A percentile compares a stretch with the other conserved stretches of the same genome.
Conservation (phyloP, 73 alveolate genomes). For the Tetrahymena malaccensis region DNA sequence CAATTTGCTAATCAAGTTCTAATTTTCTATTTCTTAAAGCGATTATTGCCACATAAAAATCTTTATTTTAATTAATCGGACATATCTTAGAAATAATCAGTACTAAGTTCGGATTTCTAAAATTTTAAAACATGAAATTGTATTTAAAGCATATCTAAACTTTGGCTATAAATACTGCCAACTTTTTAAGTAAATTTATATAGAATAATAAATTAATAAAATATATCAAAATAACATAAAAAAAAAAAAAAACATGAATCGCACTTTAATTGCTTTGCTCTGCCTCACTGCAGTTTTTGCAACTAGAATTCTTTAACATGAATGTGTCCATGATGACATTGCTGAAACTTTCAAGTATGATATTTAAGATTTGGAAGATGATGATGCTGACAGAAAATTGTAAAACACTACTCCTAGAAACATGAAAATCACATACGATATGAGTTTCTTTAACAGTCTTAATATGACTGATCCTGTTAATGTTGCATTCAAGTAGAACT, state of each 20-base stretch:
- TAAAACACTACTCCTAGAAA: neutral
- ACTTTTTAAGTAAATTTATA: too few species aligned
- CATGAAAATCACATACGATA: neutral
- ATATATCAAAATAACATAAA: neutral
- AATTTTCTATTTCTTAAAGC: neutral
- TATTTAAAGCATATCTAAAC: neutral
- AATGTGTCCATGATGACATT: neutral
- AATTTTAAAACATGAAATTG: neutral
- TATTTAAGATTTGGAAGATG: neutral
- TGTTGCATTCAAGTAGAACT: neutral
- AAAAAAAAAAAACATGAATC: neutral
- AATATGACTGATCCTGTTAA: neutral
- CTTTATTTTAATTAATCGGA: neutral
- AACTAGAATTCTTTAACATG: neutral
- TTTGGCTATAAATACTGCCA: neutral
- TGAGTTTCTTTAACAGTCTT: neutral
- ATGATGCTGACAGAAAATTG: neutral
- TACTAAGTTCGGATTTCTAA: neutral
- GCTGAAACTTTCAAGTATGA: neutral
- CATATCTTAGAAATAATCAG: neutral
- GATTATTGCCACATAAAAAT: neutral
- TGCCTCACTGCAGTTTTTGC: neutral
- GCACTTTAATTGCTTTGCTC: neutral
- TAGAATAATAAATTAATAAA: too few species aligned
- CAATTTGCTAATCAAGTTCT: neutral